Evolutionary conservation across 352 stramenopile genomes (phyloP), one percentile per base, ranked within the genome.

Genomic region (Bremia lactucae): DNA sequence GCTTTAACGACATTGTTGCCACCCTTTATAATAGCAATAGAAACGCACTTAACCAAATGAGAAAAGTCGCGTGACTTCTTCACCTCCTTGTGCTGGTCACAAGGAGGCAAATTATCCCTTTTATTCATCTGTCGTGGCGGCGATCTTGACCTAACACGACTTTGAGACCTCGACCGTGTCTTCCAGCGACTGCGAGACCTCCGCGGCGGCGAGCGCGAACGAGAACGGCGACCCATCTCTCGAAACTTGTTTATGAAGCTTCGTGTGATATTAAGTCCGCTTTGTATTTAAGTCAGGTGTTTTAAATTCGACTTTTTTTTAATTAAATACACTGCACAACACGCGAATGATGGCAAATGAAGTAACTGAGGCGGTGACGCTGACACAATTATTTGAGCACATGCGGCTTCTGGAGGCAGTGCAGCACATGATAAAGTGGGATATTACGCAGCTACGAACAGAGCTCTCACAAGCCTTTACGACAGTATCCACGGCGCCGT

Each of bases 31-130:
- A n/a, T n/a, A 28, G n/a, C 34, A 15, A 18, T 26, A 7, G 3
- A 21, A 19, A 57, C 64, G 42, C 37, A 82, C 67, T 80, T 52
- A 23, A 84, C 58, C n/a, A 79, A 45, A 38, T 74, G 55, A 25
- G 67, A 54, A 21, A 75, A 79, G 46, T 79, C 62, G 43, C 62
- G 60, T 7, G 70, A 53, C 54, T 78, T 78, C 42, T 75, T 75
- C 23, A 64, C 51, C 16, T 48, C 19, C 15, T 62, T 71, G 23
- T 23, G 16, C 8, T 13, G 33, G 18, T 13, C 18, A 24, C 33
- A 42, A 25, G 37, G 36, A 9, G 46, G 24, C 21, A 42, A 55
- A 15, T 31, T 18, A 19, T 24, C 16, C 9, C 38, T 40, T 16
- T 14, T 31, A 16, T 10, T n/a, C 26, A 42, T 29, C 8, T 44